Percentiles rank a stretch among this genome's conserved stretches.
phyloP scores from a whole-genome alignment of 306 rosid genomes.

The Urtica urens region DNA sequence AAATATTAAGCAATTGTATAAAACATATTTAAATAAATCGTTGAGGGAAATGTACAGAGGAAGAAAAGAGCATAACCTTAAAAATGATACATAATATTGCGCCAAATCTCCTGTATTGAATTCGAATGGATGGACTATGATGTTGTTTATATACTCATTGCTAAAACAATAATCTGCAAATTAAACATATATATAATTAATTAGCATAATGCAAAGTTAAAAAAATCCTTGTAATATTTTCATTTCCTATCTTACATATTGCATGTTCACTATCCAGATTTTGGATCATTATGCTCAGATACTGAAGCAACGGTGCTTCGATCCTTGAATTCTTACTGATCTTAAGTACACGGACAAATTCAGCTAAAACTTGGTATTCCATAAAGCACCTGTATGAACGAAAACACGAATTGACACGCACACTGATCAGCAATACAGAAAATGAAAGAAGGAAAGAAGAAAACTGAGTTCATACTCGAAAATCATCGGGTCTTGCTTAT shows the following conservation, averaged over 20 bases:
- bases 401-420: slow-evolving; percentile 6
- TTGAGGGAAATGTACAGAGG: too few species aligned
- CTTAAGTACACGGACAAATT: slow-evolving; percentile 63
- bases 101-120: slow-evolving; percentile 64
- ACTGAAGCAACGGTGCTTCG: slow-evolving; percentile 73
- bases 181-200: slow-evolving; percentile 10
- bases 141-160: slow-evolving; percentile 62
- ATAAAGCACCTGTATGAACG: slow-evolving; percentile 60
- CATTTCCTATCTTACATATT: slow-evolving; percentile 68
- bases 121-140: slow-evolving; percentile 46
- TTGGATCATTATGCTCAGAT: slow-evolving; percentile 78
- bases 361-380: slow-evolving; percentile 74
- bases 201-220: too few species aligned
- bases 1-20: slow-evolving; percentile 5
- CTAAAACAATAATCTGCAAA: slow-evolving; percentile 80
- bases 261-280: slow-evolving; percentile 68
- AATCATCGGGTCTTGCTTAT: slow-evolving; percentile 65
- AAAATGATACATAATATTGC: slow-evolving; percentile 63
- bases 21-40: not conserved
- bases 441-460: not conserved
- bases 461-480: slow-evolving; percentile 53
- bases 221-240: too few species aligned
- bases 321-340: slow-evolving; percentile 48
- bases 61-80: slow-evolving; percentile 39
- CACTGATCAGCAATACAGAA: slow-evolving; percentile 2